phyloP scores from a whole-genome alignment of 2,329 filamentous ascomycete genomes.

The Aspergillus persii region DNA sequence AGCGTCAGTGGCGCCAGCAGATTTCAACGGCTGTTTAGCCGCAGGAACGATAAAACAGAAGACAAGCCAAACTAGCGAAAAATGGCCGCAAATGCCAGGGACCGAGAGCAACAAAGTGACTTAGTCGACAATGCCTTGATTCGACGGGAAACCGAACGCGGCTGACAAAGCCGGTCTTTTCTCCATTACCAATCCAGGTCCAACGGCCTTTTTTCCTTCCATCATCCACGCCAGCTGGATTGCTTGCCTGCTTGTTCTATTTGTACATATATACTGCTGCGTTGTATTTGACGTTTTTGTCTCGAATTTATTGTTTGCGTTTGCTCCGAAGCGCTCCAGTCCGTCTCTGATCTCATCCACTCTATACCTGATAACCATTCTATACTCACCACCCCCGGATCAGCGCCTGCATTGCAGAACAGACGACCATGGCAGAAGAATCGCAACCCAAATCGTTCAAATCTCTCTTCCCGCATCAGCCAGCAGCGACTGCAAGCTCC shows the following conservation, averaged over 20 bases:
- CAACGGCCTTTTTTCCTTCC: neutral
- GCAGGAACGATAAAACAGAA: neutral
- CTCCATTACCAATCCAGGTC: neutral
- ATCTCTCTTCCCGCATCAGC: conserved; percentile 18
- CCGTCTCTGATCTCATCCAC: neutral
- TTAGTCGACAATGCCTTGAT: neutral
- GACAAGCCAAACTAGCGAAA: neutral
- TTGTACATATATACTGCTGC: neutral
- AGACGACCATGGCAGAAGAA: neutral
- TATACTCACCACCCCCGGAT: neutral
- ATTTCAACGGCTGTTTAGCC: neutral
- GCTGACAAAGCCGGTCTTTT: conserved; percentile 6
- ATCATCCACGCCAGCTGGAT: neutral
- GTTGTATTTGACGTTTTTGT: neutral
- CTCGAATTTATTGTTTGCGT: neutral
- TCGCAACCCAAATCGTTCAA: conserved; percentile 11
- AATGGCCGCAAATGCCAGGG: neutral
- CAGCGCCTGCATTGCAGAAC: neutral
- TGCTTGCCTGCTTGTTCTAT: neutral
- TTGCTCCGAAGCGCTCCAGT: neutral
- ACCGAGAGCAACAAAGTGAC: neutral
- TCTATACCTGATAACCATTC: neutral
- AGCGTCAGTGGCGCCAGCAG: neutral
- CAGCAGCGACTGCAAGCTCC: conserved; percentile 12
- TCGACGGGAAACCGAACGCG: neutral